These are phyloP conservation scores for Fallopia convolvulus DNA, from an alignment of 148 eudicot species.

Conservation along the genomic window DNA sequence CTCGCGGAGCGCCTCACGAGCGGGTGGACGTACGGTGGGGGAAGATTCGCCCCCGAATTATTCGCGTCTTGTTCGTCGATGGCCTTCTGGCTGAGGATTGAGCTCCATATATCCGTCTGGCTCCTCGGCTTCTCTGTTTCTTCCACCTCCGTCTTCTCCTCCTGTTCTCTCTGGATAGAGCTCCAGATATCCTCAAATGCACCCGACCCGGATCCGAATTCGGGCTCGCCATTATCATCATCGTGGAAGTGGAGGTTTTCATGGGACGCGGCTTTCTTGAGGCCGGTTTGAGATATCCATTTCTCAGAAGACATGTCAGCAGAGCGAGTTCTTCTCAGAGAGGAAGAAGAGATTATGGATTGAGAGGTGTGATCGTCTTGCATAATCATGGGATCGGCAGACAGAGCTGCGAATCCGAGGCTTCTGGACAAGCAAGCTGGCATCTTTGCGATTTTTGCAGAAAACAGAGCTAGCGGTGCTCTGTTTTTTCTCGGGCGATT, in stretches of 20 bases:
- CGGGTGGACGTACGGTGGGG: conserved; percentile 69
- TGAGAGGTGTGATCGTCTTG: neutral
- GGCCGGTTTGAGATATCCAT: conserved; percentile 36
- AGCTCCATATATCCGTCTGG: conserved; percentile 29
- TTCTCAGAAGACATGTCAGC: conserved; percentile 66
- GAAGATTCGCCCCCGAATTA: conserved; percentile 10
- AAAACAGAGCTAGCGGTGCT: neutral
- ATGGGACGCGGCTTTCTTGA: conserved; percentile 23
- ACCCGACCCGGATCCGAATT: conserved; percentile 8
- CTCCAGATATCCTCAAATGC: conserved; percentile 51
- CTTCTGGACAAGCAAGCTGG: conserved; percentile 3
- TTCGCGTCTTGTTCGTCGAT: conserved; percentile 12
- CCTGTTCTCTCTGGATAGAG: conserved; percentile 24
- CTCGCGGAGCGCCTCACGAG: conserved; percentile 41
- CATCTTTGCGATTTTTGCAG: neutral
- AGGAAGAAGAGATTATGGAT: neutral
- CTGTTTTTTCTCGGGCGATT: neutral
- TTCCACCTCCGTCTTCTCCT: neutral
- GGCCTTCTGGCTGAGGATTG: conserved; percentile 27
- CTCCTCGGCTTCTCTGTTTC: neutral
- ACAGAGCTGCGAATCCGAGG: neutral
- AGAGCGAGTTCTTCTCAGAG: conserved; percentile 48
- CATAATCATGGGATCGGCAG: neutral
- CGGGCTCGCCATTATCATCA: neutral
- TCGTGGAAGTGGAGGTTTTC: conserved; percentile 4